phyloP scores from a whole-genome alignment of 164 flowering plant species.

The Warburgia ugandensis region DNA sequence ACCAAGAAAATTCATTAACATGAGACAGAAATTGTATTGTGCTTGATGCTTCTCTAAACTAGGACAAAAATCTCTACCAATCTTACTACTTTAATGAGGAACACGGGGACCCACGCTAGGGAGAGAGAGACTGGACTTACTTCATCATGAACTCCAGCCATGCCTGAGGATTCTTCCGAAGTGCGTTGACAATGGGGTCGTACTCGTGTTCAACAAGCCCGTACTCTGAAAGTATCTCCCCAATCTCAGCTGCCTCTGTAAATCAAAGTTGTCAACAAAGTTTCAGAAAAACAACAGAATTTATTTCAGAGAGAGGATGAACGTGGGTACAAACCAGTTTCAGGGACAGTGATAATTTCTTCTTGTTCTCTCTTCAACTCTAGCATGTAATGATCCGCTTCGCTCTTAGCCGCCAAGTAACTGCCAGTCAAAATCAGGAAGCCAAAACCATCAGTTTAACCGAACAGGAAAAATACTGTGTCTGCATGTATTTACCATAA shows the following conservation, averaged over 20 bases:
- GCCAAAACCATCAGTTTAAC: too few species aligned
- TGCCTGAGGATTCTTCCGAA: slow-evolving; percentile 69
- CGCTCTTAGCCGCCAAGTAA: slow-evolving; percentile 88
- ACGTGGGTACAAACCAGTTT: slow-evolving; percentile 57
- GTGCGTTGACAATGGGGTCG: slow-evolving; percentile 58
- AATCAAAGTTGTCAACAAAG: background rate
- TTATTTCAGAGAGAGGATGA: background rate
- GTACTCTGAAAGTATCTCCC: slow-evolving; percentile 61
- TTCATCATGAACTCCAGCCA: slow-evolving; percentile 97
- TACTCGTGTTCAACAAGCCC: slow-evolving; percentile 75
- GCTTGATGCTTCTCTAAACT: too few species aligned
- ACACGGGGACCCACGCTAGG: background rate
- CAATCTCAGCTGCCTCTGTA: slow-evolving; percentile 84
- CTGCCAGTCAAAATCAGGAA: too few species aligned
- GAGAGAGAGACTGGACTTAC: slow-evolving; percentile 29
- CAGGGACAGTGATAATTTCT: slow-evolving; percentile 74
- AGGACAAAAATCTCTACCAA: too few species aligned
- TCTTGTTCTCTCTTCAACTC: slow-evolving; percentile 83
- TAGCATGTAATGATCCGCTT: slow-evolving; percentile 79
- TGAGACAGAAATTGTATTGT: too few species aligned
- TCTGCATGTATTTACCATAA: too few species aligned
- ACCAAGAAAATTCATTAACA: too few species aligned
- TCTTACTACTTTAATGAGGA: too few species aligned
- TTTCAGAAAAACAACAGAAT: too few species aligned
- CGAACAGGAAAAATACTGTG: too few species aligned